Conservation (phyloP, 257 asterid genomes). For the Solanum chilense region DNA sequence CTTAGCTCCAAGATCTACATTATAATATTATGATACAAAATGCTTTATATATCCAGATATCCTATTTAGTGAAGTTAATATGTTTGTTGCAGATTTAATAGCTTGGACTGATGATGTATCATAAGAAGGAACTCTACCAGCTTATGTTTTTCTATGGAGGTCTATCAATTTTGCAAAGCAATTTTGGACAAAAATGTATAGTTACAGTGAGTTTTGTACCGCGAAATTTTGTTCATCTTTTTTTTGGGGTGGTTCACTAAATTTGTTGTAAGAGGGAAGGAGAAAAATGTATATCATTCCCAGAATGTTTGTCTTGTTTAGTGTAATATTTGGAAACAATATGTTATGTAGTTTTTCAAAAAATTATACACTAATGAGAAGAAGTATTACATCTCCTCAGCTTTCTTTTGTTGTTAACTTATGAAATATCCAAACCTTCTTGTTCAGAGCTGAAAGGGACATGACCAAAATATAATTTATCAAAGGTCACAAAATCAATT, state of each 20-base stretch:
- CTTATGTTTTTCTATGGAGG: neutral
- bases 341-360: neutral
- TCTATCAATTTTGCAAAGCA: neutral
- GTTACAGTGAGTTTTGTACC: neutral
- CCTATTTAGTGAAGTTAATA: neutral
- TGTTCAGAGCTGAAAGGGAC: no score
- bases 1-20: neutral
- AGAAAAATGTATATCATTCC: neutral
- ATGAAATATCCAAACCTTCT: neutral
- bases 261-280: neutral
- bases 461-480: no score
- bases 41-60: neutral
- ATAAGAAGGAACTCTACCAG: neutral
- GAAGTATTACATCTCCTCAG: neutral
- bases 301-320: neutral
- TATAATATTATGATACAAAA: neutral
- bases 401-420: neutral
- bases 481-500: neutral
- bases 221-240: neutral
- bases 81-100: neutral
- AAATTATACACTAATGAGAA: neutral
- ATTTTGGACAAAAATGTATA: slow-evolving; percentile 1
- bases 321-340: neutral
- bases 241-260: neutral
- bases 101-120: neutral